Base-by-base conservation (phyloP, 108 stramenopile genomes). In the Epithemia pelagica region DNA sequence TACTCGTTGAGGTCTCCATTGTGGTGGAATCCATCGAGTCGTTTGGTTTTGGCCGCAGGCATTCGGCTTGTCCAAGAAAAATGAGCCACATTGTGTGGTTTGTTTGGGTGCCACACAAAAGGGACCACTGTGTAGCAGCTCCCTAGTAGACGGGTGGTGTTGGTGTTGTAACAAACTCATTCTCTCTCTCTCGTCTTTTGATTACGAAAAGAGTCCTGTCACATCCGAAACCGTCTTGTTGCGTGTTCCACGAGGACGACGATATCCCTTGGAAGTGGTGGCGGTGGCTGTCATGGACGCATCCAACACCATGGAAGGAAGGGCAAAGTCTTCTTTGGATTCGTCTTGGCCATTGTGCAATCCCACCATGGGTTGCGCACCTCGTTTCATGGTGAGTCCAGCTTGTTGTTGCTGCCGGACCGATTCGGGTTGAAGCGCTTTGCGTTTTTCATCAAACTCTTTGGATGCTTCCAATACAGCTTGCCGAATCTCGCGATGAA, bases 381-480 rank as follows among this genome's bases (percentile, higher is more conserved):
- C 70, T 23, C 70, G 62, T 15, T 56, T 67, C 70, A 64, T 71
- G 3, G 64, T 53, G 24, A 71, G 30, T n/a, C 54, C 63, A 71
- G 55, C 66, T 23, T 37, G 67, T 63, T 63, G 51, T 28, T 26
- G 24, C 21, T 32, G 69, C 28, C 54, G 52, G n/a, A n/a, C n/a
- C n/a, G n/a, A n/a, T n/a, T n/a, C n/a, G n/a, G n/a, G n/a, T 32
- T n/a, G 28, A 32, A 59, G 20, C 15, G 19, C 58, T 28, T 54
- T 30, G 30, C 69, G 61, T 71, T 83, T 78, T 59, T 86, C 79
- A 54, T 86, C 85, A n/a, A 83, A 82, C 55, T 81, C 69, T 62
- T 81, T 83, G 15, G 76, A 75, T 33, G 82, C 80, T 53, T 87
- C 86, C 31, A 83, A 58, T 24, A 87, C 74, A 57, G 82, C 78